These are phyloP conservation scores for Chlorociboria aeruginascens DNA, from an alignment of 495 filamentous ascomycete species.

Conservation along the genomic window DNA sequence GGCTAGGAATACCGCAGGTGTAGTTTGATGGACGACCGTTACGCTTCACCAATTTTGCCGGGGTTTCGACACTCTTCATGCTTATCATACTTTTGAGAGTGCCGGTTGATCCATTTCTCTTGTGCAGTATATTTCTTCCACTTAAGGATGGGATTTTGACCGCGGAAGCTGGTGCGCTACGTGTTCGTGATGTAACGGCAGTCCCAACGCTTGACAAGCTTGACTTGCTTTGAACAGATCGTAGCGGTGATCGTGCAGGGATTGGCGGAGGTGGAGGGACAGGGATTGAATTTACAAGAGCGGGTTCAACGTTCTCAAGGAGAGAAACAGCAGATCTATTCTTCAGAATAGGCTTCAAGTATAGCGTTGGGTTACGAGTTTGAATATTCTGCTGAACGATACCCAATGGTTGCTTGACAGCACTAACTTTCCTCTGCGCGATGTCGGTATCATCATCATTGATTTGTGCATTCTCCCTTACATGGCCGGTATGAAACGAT, in stretches of 20 bases:
- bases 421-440: background rate
- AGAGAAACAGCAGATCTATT: constrained; percentile 12
- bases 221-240: constrained; percentile 10
- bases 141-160: constrained; percentile 3
- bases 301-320: constrained; percentile 10
- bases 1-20: background rate
- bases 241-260: constrained; percentile 10
- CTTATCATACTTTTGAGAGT: constrained; percentile 11
- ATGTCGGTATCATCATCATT: constrained; percentile 33
- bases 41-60: constrained; percentile 13
- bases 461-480: constrained; percentile 50
- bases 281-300: constrained; percentile 4
- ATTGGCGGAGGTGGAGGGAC: constrained; percentile 13
- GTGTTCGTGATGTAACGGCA: background rate
- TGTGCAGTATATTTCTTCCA: constrained; percentile 7
- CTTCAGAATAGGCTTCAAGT: constrained; percentile 15
- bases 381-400: constrained; percentile 6
- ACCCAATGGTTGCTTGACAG: constrained; percentile 13
- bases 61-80: constrained; percentile 11
- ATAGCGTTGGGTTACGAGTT: background rate
- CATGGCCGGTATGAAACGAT: constrained; percentile 30
- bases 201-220: constrained; percentile 3
- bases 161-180: constrained; percentile 6
- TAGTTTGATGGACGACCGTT: background rate
- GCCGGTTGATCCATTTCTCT: constrained; percentile 3